These are phyloP conservation scores for Garcia nutans DNA, from an alignment of 345 rosid genomes.

Conservation along the genomic window DNA sequence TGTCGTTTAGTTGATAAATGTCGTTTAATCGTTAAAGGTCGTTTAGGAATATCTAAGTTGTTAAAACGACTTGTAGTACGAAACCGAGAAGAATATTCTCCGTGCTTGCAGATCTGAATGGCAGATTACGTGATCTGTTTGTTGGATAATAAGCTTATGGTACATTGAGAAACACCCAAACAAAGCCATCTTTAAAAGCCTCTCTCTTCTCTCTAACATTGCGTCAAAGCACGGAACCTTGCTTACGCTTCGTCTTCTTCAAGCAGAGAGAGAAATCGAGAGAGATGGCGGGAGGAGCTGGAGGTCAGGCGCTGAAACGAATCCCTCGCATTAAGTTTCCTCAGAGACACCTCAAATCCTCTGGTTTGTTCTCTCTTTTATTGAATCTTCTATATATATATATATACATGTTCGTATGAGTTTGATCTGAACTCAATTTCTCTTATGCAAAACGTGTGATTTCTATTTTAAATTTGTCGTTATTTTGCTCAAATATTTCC, in stretches of 20 bases:
- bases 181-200: background rate
- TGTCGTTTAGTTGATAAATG: too few species aligned
- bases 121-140: too few species aligned
- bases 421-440: background rate
- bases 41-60: too few species aligned
- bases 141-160: background rate
- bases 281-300: constrained; percentile 53
- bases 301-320: constrained; percentile 67
- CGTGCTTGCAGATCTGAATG: too few species aligned
- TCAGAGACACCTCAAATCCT: constrained; percentile 50
- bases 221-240: background rate
- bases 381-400: background rate
- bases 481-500: background rate
- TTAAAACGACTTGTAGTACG: too few species aligned
- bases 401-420: too few species aligned
- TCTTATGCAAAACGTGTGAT: background rate
- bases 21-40: too few species aligned
- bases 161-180: background rate
- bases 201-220: background rate
- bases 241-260: background rate
- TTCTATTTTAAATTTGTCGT: background rate
- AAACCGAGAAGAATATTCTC: too few species aligned
- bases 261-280: constrained; percentile 1
- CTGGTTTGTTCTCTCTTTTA: constrained; percentile 32
- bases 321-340: constrained; percentile 91